These are phyloP conservation scores for Conticribra weissflogii DNA, from an alignment of 108 stramenopile species.

Conservation along the genomic window DNA sequence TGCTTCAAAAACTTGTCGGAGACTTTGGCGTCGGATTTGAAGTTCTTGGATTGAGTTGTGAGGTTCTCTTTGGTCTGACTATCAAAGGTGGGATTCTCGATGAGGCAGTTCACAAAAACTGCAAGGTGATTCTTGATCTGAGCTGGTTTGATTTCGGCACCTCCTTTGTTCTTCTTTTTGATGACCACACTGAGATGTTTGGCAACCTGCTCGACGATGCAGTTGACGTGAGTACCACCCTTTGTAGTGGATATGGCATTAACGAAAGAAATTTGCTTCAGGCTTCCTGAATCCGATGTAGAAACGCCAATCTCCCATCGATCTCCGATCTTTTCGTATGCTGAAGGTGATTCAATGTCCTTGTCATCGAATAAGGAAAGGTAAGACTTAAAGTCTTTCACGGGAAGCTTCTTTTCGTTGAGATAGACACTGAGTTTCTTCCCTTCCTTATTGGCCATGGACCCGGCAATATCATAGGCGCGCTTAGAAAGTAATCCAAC, in stretches of 20 bases:
- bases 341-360: conserved; percentile 78
- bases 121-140: conserved; percentile 96
- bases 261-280: conserved; percentile 97
- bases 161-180: conserved; percentile 97
- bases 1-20: conserved; percentile 86
- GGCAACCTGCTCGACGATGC: conserved; percentile 90
- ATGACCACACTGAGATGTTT: conserved; percentile 51
- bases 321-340: conserved; percentile 86
- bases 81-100: conserved; percentile 98
- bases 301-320: conserved; percentile 98
- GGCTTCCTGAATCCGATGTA: conserved; percentile 83
- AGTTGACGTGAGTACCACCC: conserved; percentile 94
- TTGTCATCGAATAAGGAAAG: conserved; percentile 91
- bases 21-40: conserved; percentile 78
- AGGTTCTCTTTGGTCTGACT: conserved; percentile 98
- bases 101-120: conserved; percentile 95
- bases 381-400: conserved; percentile 94
- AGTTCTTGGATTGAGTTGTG: conserved; percentile 78
- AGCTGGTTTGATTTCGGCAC: conserved; percentile 79
- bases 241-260: conserved; percentile 97
- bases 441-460: conserved; percentile 82
- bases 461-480: conserved; percentile 99
- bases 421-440: conserved; percentile 89
- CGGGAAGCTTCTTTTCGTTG: conserved; percentile 91
- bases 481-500: conserved; percentile 91